Percentiles rank a stretch among this genome's conserved stretches.
These are phyloP conservation scores for Aquilaria sinensis DNA, from an alignment of 345 rosid species.

Conservation along the genomic window DNA sequence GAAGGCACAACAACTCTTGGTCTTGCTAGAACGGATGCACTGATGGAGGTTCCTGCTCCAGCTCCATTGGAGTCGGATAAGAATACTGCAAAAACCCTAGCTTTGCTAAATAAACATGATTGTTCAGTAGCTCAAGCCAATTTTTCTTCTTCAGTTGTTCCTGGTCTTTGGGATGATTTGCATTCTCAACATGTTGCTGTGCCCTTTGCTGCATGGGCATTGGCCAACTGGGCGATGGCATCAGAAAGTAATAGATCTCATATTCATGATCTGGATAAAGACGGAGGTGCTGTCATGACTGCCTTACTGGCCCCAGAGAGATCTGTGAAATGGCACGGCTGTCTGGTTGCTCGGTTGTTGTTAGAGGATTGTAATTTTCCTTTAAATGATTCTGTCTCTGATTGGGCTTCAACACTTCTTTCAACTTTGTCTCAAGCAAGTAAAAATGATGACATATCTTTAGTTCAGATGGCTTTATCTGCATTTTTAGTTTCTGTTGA, in stretches of 20 bases:
- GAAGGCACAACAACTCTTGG: constrained; percentile 92
- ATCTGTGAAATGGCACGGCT: constrained; percentile 99
- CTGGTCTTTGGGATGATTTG: constrained; percentile 99
- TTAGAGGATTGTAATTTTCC: constrained; percentile 84
- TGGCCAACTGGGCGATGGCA: constrained; percentile 99
- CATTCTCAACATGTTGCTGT: constrained; percentile 98
- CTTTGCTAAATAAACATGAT: constrained; percentile 52
- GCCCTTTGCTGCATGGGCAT: constrained; percentile 98
- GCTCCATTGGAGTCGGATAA: constrained; percentile 18
- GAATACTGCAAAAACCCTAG: constrained; percentile 35
- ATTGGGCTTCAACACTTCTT: constrained; percentile 92
- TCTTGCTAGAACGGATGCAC: constrained; percentile 54
- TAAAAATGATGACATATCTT: constrained; percentile 73
- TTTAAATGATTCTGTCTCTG: constrained; percentile 74
- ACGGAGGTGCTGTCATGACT: constrained; percentile 84
- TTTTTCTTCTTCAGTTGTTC: constrained; percentile 76
- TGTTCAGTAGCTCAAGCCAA: constrained; percentile 39
- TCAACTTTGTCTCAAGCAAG: constrained; percentile 72
- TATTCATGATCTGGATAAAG: constrained; percentile 88
- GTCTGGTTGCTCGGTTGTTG: constrained; percentile 80
- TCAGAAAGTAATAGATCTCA: constrained; percentile 70
- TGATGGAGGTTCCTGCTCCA: constrained; percentile 37
- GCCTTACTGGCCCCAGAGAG: constrained; percentile 94
- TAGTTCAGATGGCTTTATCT: constrained; percentile 81
- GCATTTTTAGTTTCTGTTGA: constrained; percentile 82